Percentiles rank a stretch among this genome's conserved stretches.
These are phyloP conservation scores for Tephrocybe sp. DNA, from an alignment of 768 basidiomycete species.

Conservation along the genomic window DNA sequence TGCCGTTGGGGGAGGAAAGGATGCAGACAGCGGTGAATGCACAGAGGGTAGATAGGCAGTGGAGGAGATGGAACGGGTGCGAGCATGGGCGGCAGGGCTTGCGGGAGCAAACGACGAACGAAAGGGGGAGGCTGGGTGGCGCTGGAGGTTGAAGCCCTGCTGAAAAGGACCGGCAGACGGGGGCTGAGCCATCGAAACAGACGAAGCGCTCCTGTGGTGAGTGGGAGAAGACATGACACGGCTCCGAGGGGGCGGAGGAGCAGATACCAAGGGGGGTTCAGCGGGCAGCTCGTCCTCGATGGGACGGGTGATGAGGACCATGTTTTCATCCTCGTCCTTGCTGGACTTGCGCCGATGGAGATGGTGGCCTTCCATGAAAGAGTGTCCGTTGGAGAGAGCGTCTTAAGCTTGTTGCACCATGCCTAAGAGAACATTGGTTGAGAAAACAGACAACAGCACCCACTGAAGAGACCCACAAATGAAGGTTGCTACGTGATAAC, in stretches of 20 bases:
- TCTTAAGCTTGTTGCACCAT: not conserved
- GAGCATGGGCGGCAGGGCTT: constrained; percentile 35
- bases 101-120: constrained; percentile 29
- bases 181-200: constrained; percentile 18
- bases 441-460: too few species aligned
- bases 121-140: constrained; percentile 28
- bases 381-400: not conserved
- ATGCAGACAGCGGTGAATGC: constrained; percentile 50
- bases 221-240: constrained; percentile 28
- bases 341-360: constrained; percentile 47
- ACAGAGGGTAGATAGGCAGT: constrained; percentile 44
- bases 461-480: too few species aligned
- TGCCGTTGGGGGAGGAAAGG: constrained; percentile 18
- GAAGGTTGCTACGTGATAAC: too few species aligned
- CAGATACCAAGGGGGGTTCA: constrained; percentile 10
- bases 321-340: constrained; percentile 36
- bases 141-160: constrained; percentile 24
- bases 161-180: constrained; percentile 32
- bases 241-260: constrained; percentile 23
- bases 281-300: constrained; percentile 14
- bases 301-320: constrained; percentile 24
- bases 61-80: constrained; percentile 51
- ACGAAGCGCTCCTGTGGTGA: constrained; percentile 25
- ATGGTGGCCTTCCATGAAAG: constrained; percentile 15
- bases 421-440: too few species aligned